phyloP scores from a whole-genome alignment of 805 yeast genomes.

The Diddensiella caesifluorescens region DNA sequence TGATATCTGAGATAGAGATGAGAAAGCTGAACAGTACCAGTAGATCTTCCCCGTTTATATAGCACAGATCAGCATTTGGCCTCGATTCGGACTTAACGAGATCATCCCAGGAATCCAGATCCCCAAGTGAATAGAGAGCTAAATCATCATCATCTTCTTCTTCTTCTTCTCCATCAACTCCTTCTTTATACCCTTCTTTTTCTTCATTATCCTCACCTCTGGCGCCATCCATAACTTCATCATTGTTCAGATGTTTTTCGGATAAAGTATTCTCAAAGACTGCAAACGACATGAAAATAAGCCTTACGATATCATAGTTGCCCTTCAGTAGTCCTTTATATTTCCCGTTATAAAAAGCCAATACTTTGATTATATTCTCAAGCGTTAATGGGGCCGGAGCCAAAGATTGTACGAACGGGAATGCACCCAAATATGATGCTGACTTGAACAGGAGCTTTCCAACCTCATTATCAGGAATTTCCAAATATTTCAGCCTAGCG shows the following conservation, averaged over 20 bases:
- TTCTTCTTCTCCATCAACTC: conserved; percentile 12
- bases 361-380: conserved; percentile 41
- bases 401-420: conserved; percentile 43
- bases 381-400: conserved; percentile 32
- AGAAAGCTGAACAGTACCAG: conserved; percentile 45
- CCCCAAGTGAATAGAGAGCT: conserved; percentile 16
- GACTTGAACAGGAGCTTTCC: conserved; percentile 38
- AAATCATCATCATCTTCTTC: conserved; percentile 25
- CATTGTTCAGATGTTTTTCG: not conserved
- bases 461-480: conserved; percentile 34
- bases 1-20: conserved; percentile 40
- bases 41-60: conserved; percentile 39
- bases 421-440: conserved; percentile 41
- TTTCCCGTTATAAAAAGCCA: conserved; percentile 42
- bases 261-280: conserved; percentile 16
- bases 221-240: not conserved
- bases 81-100: conserved; percentile 41
- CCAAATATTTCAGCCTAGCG: conserved; percentile 26
- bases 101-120: conserved; percentile 27
- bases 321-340: conserved; percentile 34
- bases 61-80: conserved; percentile 36
- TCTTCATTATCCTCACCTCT: conserved; percentile 11
- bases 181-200: not conserved
- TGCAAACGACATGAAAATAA: conserved; percentile 47
- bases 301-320: conserved; percentile 38